Evolutionary conservation across 108 stramenopile species (phyloP).

Genomic region (Skeletonema marinoi): DNA sequence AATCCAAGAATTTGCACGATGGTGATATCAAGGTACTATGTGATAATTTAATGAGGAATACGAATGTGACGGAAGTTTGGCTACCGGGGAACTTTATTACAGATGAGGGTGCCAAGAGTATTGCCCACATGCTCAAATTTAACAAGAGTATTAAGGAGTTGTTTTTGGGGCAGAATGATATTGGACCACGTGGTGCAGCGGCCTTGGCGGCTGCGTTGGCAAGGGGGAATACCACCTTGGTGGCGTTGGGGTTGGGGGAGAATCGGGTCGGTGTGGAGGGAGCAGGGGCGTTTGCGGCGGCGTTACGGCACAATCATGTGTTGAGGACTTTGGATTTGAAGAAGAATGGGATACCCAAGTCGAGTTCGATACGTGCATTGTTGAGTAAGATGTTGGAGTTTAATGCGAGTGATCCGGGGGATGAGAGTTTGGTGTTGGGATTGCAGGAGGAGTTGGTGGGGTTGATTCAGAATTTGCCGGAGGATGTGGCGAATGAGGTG

Average conservation of each 20-base stretch:
- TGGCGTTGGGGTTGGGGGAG: constrained; percentile 37
- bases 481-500: constrained; percentile 35
- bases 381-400: constrained; percentile 47
- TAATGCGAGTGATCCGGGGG: constrained; percentile 43
- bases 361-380: constrained; percentile 37
- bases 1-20: constrained; percentile 42
- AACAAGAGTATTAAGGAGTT: constrained; percentile 41
- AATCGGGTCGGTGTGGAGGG: constrained; percentile 46
- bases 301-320: constrained; percentile 43
- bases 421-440: constrained; percentile 39
- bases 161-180: constrained; percentile 40
- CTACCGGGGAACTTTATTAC: constrained; percentile 35
- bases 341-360: constrained; percentile 36
- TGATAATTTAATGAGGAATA: constrained; percentile 39
- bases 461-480: constrained; percentile 27
- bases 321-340: constrained; percentile 39
- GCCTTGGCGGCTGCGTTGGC: constrained; percentile 34
- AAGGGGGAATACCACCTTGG: constrained; percentile 33
- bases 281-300: constrained; percentile 43
- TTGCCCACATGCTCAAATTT: constrained; percentile 45
- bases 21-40: constrained; percentile 29
- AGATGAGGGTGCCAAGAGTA: constrained; percentile 37
- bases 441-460: constrained; percentile 37
- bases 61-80: constrained; percentile 47
- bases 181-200: constrained; percentile 45